Evolutionary conservation across 169 alveolate species (phyloP), one percentile per base, ranked within the genome.

Genomic region (Theileria parva): DNA sequence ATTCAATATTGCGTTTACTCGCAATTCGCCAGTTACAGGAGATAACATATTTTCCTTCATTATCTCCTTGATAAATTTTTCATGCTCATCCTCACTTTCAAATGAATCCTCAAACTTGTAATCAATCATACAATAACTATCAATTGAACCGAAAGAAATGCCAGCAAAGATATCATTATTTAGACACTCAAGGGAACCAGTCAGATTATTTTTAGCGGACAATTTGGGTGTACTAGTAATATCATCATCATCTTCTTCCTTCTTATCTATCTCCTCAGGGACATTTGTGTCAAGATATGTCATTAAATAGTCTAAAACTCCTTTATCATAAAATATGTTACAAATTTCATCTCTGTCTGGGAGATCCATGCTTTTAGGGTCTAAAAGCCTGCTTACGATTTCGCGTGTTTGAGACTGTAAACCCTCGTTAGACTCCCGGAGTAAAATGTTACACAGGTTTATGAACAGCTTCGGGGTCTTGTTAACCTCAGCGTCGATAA

Each of bases 331-430:
- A 70, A 89, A 89, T 44, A 89, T 44, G 50, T 90, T 79, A n/a
- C 92, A 85, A 21, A 90, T 84, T 53, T 89, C 94, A 57, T 89
- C 94, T 77, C 87, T 87, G 60, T 89, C 94, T 23, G 94, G 94
- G 68, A 88, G 79, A 37, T 89, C 94, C 94, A 89, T 89, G 30
- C 80, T 87, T 50, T 88, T 87, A 7, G 94, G 93, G 79, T 89
- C 94, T 74, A 89, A 66, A 50, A 89, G 84, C 30, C 92, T 0
- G 28, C 74, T 30, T 73, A 85, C 57, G 39, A 85, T 85, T 27
- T 85, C 91, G 9, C 76, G 30, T 17, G 80, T 61, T 50, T 85
- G 91, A n/a, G 85, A 37, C 63, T 79, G 87, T 28, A 83, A 51
- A 8, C 81, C 89, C 27, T 75, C 89, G 55, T 78, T 44, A 8